Percentiles rank a stretch among this genome's conserved stretches.
These are phyloP conservation scores for Tulasnella sp. DNA, from an alignment of 768 basidiomycete genomes.

Conservation along the genomic window DNA sequence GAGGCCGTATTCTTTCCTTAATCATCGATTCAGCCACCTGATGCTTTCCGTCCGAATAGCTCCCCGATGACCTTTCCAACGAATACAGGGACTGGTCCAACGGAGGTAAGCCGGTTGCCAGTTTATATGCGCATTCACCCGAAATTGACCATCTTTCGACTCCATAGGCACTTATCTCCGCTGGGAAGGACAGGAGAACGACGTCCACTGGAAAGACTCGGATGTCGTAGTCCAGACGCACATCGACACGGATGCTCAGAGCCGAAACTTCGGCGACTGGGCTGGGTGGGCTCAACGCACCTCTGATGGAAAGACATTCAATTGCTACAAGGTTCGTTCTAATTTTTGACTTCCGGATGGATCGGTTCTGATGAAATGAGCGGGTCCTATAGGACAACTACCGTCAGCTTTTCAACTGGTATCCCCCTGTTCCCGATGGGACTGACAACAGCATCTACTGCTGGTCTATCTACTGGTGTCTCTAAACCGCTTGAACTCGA, in stretches of 20 bases:
- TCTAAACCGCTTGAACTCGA: not conserved
- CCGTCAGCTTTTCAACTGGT: not conserved
- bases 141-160: not conserved
- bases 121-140: too few species aligned
- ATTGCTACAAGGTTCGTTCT: not conserved
- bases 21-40: too few species aligned
- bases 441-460: not conserved
- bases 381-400: not conserved
- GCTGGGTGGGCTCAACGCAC: not conserved
- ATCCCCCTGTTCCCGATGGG: not conserved
- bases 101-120: not conserved
- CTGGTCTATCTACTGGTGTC: not conserved
- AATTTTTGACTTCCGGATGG: not conserved
- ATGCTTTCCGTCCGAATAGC: too few species aligned
- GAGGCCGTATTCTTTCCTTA: too few species aligned
- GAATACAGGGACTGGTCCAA: not conserved
- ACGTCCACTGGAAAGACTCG: not conserved
- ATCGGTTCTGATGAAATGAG: not conserved
- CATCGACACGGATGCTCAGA: not conserved
- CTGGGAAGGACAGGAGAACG: not conserved
- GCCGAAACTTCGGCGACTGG: not conserved
- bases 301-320: not conserved
- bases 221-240: not conserved
- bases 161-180: not conserved
- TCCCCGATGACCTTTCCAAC: too few species aligned